Percentiles rank a stretch among this genome's conserved stretches.
phyloP scores from a whole-genome alignment of 2,329 filamentous ascomycete genomes.

The Chaetomium sp. region DNA sequence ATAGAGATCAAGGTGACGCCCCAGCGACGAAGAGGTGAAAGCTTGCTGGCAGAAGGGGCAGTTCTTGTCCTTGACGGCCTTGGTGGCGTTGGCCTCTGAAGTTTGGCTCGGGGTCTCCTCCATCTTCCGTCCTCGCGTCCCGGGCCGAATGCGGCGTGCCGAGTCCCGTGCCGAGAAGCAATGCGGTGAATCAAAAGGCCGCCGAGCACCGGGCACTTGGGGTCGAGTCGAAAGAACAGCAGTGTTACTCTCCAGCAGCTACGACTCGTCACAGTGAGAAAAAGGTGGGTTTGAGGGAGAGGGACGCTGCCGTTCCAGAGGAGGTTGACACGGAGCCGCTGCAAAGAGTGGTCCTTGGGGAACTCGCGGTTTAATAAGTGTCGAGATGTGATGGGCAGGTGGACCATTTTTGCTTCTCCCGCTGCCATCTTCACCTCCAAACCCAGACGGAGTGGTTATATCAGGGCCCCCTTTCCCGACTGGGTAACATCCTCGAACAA shows the following conservation, averaged over 20 bases:
- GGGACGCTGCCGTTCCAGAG: not conserved
- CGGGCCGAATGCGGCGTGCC: not conserved
- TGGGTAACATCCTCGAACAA: conserved; percentile 13
- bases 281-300: not conserved
- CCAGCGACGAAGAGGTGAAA: conserved; percentile 90
- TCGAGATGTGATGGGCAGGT: conserved; percentile 2
- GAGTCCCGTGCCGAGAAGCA: not conserved
- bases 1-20: conserved; percentile 88
- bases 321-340: not conserved
- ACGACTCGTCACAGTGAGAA: not conserved
- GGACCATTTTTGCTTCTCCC: conserved; percentile 15
- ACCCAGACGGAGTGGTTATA: conserved; percentile 2
- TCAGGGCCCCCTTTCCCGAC: conserved; percentile 14
- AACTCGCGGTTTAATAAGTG: conserved; percentile 2
- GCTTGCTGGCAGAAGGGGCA: conserved; percentile 84
- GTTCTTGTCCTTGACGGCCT: conserved; percentile 71
- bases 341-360: not conserved
- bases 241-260: not conserved
- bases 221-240: not conserved
- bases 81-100: conserved; percentile 36
- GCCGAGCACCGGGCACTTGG: no score
- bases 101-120: conserved; percentile 27
- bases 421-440: conserved; percentile 8
- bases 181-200: not conserved
- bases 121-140: conserved; percentile 20